Base-by-base conservation (phyloP, 2,329 filamentous ascomycete species). In the Aspergillus alliaceus region DNA sequence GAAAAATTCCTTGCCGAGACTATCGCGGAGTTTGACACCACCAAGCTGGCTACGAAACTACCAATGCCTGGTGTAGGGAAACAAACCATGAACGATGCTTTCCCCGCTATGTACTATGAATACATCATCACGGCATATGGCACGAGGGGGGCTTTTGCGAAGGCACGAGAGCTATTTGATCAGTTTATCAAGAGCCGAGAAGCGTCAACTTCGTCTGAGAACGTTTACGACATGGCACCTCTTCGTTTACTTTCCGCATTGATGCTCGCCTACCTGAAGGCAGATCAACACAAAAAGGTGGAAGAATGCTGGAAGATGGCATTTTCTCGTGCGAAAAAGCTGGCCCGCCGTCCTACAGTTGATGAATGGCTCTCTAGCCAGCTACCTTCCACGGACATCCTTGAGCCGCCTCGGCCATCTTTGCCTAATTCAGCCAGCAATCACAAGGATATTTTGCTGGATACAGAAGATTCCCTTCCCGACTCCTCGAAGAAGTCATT, bases 221-320 rank as follows among this genome's bases (percentile, higher is more conserved):
- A 67, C 47, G 53, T 56, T 9, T 50, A 60, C 18, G 68, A 75
- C 9, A 59, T 72, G 1, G 74, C 83, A 15, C 84, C 87, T 0
- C 73, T 85, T 2, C 71, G 77, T 15, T 74, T 93, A 54, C 74
- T 90, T 22, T 80, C 81, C 50, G 82, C 87, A 8, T 73, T 93
- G 57, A 93, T 96, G 88, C 77, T 81, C 22, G 81, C 85, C 0
- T 83, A 90, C 66, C 76, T 85, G 42, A 77, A 80, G 51, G 82
- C 86, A 18, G 74, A 79, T 37, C 80, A 86, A 22, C 82, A 85
- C 62, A 77, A 82, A 5, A 80, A 84, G 51, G 86, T 93, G 20
- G 81, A 85, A 60, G 73, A 82, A 46, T 86, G 84, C 51, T 96
- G 91, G 91, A 64, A 82, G 1, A 71, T 87, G 25, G 82, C 86